phyloP scores from a whole-genome alignment of 2,329 filamentous ascomycete species.

The Penicillium brasilianum region DNA sequence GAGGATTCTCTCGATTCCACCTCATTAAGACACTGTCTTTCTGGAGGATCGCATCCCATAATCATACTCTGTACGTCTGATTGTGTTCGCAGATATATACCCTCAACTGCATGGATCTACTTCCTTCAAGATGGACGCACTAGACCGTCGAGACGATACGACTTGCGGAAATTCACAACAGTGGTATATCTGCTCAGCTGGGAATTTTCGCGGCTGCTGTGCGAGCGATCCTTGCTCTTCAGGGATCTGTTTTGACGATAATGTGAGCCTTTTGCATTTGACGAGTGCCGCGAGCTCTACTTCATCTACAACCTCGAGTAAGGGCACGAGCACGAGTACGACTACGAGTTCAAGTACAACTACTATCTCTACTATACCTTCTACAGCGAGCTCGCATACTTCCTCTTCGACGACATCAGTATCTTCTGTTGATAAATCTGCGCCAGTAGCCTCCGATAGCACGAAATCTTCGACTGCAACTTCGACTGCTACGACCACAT shows the following conservation, averaged over 20 bases:
- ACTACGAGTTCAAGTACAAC: too few relatives aligned
- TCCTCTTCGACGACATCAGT: slow-evolving; percentile 2
- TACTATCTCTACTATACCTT: slow-evolving; percentile 13
- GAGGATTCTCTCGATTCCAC: background rate
- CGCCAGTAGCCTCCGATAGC: background rate
- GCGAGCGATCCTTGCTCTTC: slow-evolving; percentile 38
- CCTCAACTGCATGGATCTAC: background rate
- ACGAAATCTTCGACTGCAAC: background rate
- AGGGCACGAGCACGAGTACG: slow-evolving; percentile 1
- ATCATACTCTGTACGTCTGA: background rate
- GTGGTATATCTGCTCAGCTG: slow-evolving; percentile 37
- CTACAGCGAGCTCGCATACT: slow-evolving; percentile 1
- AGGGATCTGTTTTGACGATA: slow-evolving; percentile 37
- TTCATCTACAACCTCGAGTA: background rate
- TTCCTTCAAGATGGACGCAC: background rate
- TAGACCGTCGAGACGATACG: background rate
- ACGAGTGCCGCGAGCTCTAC: background rate
- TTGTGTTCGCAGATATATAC: background rate
- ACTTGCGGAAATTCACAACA: slow-evolving; percentile 10
- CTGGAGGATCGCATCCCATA: background rate
- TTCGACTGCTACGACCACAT: background rate
- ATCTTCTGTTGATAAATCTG: background rate
- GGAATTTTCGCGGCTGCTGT: slow-evolving; percentile 39
- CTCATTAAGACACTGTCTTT: background rate
- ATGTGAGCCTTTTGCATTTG: background rate